Conservation (phyloP, 2,329 filamentous ascomycete species). For the Cladophialophora immunda region DNA sequence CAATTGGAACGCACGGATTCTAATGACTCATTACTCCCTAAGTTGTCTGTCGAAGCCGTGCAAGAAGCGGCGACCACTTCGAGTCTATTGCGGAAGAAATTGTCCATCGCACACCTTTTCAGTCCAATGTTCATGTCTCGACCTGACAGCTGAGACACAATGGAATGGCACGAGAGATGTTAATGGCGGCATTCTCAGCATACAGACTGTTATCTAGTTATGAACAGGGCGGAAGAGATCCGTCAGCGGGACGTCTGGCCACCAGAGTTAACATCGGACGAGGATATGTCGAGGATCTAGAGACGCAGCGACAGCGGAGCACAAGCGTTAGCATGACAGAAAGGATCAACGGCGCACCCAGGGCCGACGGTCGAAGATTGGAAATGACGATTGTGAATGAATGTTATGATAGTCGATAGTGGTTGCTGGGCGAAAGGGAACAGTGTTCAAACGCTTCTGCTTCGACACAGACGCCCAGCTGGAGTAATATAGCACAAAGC, state of each 20-base stretch:
- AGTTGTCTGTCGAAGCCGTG: slow-evolving; percentile 2
- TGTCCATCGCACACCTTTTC: slow-evolving; percentile 6
- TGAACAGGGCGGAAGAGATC: background rate
- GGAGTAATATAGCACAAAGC: background rate
- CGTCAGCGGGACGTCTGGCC: background rate
- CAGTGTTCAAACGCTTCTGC: background rate
- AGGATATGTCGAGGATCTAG: background rate
- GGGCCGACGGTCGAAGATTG: background rate
- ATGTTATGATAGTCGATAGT: background rate
- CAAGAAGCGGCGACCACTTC: background rate
- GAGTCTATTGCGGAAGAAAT: background rate
- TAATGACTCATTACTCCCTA: background rate
- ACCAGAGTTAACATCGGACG: background rate
- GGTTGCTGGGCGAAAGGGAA: background rate
- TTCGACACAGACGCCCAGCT: background rate
- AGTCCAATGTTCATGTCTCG: slow-evolving; percentile 1
- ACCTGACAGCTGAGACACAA: background rate
- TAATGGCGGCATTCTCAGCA: background rate
- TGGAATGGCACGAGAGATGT: background rate
- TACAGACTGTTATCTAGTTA: background rate
- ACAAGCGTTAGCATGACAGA: background rate
- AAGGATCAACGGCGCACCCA: background rate
- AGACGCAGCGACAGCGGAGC: background rate
- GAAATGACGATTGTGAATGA: background rate
- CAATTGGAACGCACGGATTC: background rate